Base-by-base conservation (phyloP, 495 filamentous ascomycete species). In the Aspergillus sclerotiicarbonarius region DNA sequence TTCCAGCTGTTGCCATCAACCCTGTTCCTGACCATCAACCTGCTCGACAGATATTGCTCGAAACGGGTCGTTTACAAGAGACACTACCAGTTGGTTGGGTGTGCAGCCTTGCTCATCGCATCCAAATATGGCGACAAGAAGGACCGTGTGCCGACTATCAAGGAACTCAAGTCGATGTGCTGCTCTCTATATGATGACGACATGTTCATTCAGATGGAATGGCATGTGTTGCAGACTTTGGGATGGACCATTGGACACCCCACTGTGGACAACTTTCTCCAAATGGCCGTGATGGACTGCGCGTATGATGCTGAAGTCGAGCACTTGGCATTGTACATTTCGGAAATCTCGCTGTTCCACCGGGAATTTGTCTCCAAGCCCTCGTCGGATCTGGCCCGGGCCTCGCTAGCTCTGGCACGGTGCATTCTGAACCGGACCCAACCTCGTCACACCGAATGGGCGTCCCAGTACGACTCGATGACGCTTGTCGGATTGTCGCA, bases 161-260 rank as follows among this genome's bases (percentile, higher is more conserved):
- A 89, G 67, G 94, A 99, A 65, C 78, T 99, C 57, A 96, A 95
- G 80, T 92, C 91, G 51, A 98, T 99, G 95, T 99, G 94, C 79
- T 98, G 95, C 79, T 90, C 88, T 16, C 83, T 97, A 21, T 99
- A 99, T 71, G 94, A 99, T 70, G 92, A 96, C 13, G 94, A 96
- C 69, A 98, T 99, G 94, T 99, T 99, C 76, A 92, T 90, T 15
- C 94, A 99, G 74, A 98, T 99, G 95, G 94, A 99, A 72, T 97
- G 96, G 93, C 94, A 99, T 72, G 94, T 99, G 9, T 81, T 99
- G 63, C 92, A 96, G 74, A 98, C 94, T n/a, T 81, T 99, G 58
- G 88, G 90, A 59, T 99, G 95, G 95, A 84, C 87, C 62, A 87
- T 99, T 62, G 94, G 94, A 41, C 92, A 96, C 77, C 92, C 94